A percentile compares a stretch with the other conserved stretches of the same genome.
These are phyloP conservation scores for Ceratocystis lukuohia DNA, from an alignment of 2,329 filamentous ascomycete genomes.

Conservation along the genomic window DNA sequence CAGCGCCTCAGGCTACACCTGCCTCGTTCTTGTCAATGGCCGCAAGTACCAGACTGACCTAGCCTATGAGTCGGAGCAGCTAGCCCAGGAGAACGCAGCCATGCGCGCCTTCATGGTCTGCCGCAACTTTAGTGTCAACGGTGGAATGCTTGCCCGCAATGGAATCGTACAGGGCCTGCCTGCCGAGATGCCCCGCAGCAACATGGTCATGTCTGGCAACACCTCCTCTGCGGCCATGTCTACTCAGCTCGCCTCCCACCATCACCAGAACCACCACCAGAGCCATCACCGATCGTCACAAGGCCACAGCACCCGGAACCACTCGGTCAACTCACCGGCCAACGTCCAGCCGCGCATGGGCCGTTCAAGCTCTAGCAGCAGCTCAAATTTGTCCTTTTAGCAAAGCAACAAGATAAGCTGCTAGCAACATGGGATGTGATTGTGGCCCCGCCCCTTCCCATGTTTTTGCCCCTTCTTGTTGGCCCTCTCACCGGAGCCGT, in stretches of 20 bases:
- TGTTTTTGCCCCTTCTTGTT: not conserved
- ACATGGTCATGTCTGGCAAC: conserved; percentile 34
- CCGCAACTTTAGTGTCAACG: conserved; percentile 92
- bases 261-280: conserved; percentile 36
- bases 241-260: not conserved
- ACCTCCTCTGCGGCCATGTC: conserved; percentile 28
- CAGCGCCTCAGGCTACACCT: conserved; percentile 64
- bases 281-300: conserved; percentile 23
- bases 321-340: not conserved
- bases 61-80: conserved; percentile 63
- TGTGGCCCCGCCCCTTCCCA: not conserved
- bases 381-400: conserved; percentile 47
- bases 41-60: conserved; percentile 90
- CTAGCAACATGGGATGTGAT: not conserved
- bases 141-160: conserved; percentile 69
- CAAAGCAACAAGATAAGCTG: conserved; percentile 25
- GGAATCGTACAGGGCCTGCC: conserved; percentile 55
- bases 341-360: conserved; percentile 15
- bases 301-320: not conserved
- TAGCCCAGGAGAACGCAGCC: conserved; percentile 85
- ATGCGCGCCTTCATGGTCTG: conserved; percentile 97
- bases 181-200: conserved; percentile 34
- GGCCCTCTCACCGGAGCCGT: not conserved
- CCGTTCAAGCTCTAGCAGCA: conserved; percentile 30
- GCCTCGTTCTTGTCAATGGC: conserved; percentile 88